phyloP scores from a whole-genome alignment of 129 eudicot species.

The Mikania micrantha region DNA sequence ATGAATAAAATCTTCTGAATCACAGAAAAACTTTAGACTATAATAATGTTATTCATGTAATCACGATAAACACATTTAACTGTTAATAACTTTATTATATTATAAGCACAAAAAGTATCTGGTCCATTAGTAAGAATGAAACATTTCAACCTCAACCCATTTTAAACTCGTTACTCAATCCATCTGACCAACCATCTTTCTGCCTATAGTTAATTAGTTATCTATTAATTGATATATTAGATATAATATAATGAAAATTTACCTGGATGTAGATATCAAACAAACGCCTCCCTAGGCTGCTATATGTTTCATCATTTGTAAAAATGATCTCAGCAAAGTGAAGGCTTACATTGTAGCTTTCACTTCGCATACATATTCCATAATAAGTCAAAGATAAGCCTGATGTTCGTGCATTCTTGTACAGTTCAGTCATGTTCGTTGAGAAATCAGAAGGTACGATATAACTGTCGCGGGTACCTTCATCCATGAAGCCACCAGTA shows the following conservation, averaged over 20 bases:
- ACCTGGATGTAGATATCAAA: slow-evolving; percentile 90
- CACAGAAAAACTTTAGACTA: no score
- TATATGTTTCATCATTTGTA: slow-evolving; percentile 38
- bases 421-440: slow-evolving; percentile 25
- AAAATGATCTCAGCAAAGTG: slow-evolving; percentile 83
- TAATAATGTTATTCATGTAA: no score
- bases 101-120: background rate
- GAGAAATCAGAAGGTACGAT: slow-evolving; percentile 15
- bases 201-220: no score
- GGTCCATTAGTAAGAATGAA: background rate
- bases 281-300: slow-evolving; percentile 74
- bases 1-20: no score
- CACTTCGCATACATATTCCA: slow-evolving; percentile 51
- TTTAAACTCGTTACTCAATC: background rate
- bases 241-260: background rate
- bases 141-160: background rate
- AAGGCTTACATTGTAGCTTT: slow-evolving; percentile 67
- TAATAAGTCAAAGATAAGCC: slow-evolving; percentile 73
- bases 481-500: slow-evolving; percentile 68
- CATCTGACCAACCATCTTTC: no score
- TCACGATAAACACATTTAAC: no score
- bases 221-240: background rate
- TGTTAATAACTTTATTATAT: background rate
- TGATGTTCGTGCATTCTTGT: slow-evolving; percentile 54
- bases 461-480: slow-evolving; percentile 1